Evolutionary conservation across 1,284 basidiomycete genomes (phyloP), one percentile per base, ranked within the genome.

Genomic region (Lignosus rhinocerotis): DNA sequence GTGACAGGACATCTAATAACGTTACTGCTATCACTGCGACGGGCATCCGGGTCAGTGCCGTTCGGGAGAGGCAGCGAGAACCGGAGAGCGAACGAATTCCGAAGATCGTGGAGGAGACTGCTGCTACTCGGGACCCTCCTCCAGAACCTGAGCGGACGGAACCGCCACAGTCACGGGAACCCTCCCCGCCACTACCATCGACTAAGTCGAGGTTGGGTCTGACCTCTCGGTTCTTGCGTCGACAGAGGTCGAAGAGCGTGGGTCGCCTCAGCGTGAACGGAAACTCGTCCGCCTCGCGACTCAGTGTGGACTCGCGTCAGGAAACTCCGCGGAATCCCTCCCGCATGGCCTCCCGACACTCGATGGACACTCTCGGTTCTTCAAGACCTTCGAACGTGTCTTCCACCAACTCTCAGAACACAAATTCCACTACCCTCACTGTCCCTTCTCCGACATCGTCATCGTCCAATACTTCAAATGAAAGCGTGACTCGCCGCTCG

Each of bases 1-100:
- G 86, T 32, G 86, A 90, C 73, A 75, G 80, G 50, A 70, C 69
- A 25, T 61, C 66, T 69, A 48, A 62, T 54, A 57, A 58, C 63
- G 30, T 57, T 49, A 41, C 48, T 36, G 58, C 67, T 47, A 59
- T 67, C 31, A 61, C 64, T 44, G 56, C 64, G 60, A 59, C 61
- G 17, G 64, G 65, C 16, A 59, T 66, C 30, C 56, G 64, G 12
- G 67, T 68, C 31, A 66, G 64, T 48, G 67, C 67, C 19, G 57
- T 68, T 17, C 53, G 66, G n/a, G 66, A 62, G 51, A 61, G 62
- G 36, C 60, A 62, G 25, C 10, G 55, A 9, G 66, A 64, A 19
- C 51, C 38, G 19, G 55, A 21, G 58, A 58, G 25, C 46, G 65
- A 63, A 45, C 56, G 64, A 33, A 58, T 57, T 34, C 52, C 58